phyloP scores from a whole-genome alignment of 2,329 filamentous ascomycete species.

The Hypoxylon sp. region DNA sequence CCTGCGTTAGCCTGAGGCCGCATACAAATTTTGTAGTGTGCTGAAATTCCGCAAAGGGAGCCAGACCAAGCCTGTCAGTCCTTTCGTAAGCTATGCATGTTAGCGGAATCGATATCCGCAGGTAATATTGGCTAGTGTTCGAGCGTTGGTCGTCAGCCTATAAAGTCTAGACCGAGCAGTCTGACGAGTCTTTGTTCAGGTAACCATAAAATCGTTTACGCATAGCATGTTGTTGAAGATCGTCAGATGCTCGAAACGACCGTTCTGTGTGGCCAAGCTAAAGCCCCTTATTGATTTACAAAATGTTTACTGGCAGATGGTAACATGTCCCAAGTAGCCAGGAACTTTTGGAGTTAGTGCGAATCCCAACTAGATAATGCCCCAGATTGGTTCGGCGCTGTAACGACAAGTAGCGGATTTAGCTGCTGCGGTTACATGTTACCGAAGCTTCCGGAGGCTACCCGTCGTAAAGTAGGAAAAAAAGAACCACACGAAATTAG shows the following conservation, averaged over 20 bases:
- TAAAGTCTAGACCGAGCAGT: constrained; percentile 17
- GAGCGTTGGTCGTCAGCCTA: constrained; percentile 10
- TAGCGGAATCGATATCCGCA: constrained; percentile 43
- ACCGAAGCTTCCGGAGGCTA: neutral
- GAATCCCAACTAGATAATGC: neutral
- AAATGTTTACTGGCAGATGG: neutral
- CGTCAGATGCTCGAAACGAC: constrained; percentile 10
- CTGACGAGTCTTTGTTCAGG: neutral
- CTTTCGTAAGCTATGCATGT: constrained; percentile 26
- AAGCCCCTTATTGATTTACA: neutral
- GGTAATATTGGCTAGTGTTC: constrained; percentile 21
- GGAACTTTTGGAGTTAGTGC: neutral
- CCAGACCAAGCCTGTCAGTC: constrained; percentile 14
- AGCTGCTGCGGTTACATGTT: neutral
- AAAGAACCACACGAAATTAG: neutral
- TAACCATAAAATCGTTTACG: constrained; percentile 3
- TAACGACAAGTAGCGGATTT: neutral
- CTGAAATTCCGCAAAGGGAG: constrained; percentile 11
- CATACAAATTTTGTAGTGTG: constrained; percentile 1
- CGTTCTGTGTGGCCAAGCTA: neutral
- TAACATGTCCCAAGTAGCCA: neutral
- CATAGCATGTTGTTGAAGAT: constrained; percentile 10
- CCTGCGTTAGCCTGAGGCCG: neutral
- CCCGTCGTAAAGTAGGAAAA: neutral
- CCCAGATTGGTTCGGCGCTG: neutral